Percentiles rank a stretch among this genome's conserved stretches.
Evolutionary conservation across 768 basidiomycete species (phyloP).

Genomic region (Candolleomyces efflorescens): DNA sequence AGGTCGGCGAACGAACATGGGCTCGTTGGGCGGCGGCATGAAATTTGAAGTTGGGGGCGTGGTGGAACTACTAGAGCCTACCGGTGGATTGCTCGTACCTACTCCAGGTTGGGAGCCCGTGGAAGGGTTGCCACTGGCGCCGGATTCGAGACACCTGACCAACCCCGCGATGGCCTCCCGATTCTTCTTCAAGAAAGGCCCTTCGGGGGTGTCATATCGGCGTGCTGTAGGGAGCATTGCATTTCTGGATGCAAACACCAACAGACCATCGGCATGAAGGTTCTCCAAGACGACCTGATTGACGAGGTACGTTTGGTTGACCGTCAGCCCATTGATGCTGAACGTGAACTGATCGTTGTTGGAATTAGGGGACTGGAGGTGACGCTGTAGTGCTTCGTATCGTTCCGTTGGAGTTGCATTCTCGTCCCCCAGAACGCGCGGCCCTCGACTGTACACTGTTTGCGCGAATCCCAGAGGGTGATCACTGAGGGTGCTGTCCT

Average conservation of each 20-base stretch:
- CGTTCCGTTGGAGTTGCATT: not conserved
- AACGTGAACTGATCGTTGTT: slow-evolving; percentile 18
- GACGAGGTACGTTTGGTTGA: slow-evolving; percentile 14
- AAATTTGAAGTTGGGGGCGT: too few species aligned
- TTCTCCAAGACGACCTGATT: slow-evolving; percentile 15
- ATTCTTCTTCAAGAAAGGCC: not conserved
- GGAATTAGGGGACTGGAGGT: slow-evolving; percentile 16
- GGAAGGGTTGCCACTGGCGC: too few species aligned
- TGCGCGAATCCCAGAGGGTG: slow-evolving; percentile 15
- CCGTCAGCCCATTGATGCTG: slow-evolving; percentile 17
- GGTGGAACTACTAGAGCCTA: too few species aligned
- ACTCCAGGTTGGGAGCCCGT: too few species aligned
- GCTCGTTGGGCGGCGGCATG: too few species aligned
- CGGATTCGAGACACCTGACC: too few species aligned
- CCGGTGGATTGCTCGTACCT: too few species aligned
- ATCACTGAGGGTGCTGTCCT: slow-evolving; percentile 20
- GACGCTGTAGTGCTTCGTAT: slow-evolving; percentile 9
- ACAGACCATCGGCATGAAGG: slow-evolving; percentile 7
- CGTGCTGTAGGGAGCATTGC: slow-evolving; percentile 15
- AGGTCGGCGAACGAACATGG: too few species aligned
- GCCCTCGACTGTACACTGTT: not conserved
- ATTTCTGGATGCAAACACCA: slow-evolving; percentile 14
- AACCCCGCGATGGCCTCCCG: not conserved
- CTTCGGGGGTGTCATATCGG: slow-evolving; percentile 5
- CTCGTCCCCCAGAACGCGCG: not conserved